A percentile compares a stretch with the other conserved stretches of the same genome.
phyloP scores from a whole-genome alignment of 2,329 filamentous ascomycete genomes.

The Stachybotrys chlorohalonatus region DNA sequence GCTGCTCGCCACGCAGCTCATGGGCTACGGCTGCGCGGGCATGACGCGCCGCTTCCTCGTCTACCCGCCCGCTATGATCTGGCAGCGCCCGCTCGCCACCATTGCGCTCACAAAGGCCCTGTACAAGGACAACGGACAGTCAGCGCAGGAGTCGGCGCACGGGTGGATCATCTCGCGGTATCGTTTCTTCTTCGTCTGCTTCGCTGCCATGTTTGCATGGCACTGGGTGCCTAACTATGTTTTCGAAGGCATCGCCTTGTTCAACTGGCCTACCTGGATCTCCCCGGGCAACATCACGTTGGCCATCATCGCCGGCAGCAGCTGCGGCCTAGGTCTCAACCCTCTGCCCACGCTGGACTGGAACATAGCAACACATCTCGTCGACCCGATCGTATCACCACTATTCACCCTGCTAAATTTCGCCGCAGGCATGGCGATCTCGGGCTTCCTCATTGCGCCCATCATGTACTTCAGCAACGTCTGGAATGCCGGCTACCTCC shows the following conservation, averaged over 20 bases:
- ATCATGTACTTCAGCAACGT: conserved; percentile 35
- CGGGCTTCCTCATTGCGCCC: conserved; percentile 44
- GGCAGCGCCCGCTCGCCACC: conserved; percentile 38
- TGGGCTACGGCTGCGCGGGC: conserved; percentile 44
- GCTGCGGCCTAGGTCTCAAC: conserved; percentile 27
- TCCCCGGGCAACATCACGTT: conserved; percentile 27
- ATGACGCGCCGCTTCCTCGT: conserved; percentile 36
- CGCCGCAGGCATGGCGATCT: conserved; percentile 30
- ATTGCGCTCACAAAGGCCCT: conserved; percentile 29
- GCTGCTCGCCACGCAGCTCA: conserved; percentile 36
- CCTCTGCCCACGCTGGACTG: conserved; percentile 30
- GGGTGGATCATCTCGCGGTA: conserved; percentile 14
- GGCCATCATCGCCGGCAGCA: conserved; percentile 22
- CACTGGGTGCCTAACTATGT: conserved; percentile 43
- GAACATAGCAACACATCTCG: conserved; percentile 21
- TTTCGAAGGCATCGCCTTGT: conserved; percentile 33
- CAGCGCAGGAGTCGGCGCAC: conserved; percentile 10
- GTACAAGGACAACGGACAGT: conserved; percentile 5
- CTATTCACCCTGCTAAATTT: conserved; percentile 20
- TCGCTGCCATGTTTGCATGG: conserved; percentile 37
- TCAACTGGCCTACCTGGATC: conserved; percentile 45
- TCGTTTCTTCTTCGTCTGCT: conserved; percentile 34
- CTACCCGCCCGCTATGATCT: conserved; percentile 38
- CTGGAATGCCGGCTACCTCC: conserved; percentile 42
- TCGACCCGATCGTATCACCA: conserved; percentile 20